Percentiles rank a stretch among this genome's conserved stretches.
Conservation (phyloP, 208 protist genomes). For the Blechomonas ayalai region DNA sequence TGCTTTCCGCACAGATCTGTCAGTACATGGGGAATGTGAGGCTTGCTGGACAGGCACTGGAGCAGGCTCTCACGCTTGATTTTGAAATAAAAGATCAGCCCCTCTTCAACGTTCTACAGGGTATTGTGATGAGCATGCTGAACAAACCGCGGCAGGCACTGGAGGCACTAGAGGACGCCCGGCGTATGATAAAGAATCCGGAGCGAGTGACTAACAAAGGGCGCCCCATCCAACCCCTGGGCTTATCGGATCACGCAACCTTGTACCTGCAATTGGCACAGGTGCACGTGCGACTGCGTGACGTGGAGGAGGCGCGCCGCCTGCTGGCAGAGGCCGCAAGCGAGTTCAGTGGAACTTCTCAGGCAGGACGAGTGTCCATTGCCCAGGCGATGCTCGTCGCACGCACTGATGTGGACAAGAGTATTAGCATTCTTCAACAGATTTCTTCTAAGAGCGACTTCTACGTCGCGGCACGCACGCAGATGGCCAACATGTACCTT, state of each 20-base stretch:
- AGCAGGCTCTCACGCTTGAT: conserved; percentile 89
- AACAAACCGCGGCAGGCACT: conserved; percentile 69
- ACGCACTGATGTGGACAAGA: conserved; percentile 78
- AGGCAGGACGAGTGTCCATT: conserved; percentile 71
- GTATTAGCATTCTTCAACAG: conserved; percentile 66
- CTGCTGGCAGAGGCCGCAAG: conserved; percentile 49
- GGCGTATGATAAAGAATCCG: conserved; percentile 16
- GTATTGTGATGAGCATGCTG: conserved; percentile 60
- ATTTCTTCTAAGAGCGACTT: conserved; percentile 60
- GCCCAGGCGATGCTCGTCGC: conserved; percentile 83
- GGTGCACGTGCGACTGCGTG: conserved; percentile 59
- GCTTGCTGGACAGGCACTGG: conserved; percentile 75
- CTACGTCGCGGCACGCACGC: conserved; percentile 76
- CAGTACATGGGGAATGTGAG: conserved; percentile 74
- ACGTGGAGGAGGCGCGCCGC: conserved; percentile 69
- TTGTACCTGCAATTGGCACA: conserved; percentile 85
- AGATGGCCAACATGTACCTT: conserved; percentile 88
- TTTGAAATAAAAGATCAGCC: conserved; percentile 91
- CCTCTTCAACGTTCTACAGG: conserved; percentile 89
- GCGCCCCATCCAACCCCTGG: conserved; percentile 50
- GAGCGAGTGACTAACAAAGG: conserved; percentile 23
- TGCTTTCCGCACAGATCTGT: conserved; percentile 89
- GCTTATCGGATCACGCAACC: conserved; percentile 77
- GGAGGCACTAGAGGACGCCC: conserved; percentile 44
- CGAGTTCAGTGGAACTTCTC: conserved; percentile 54